Conservation (phyloP, 1,284 basidiomycete species). For the Schizopora paradoxa region DNA sequence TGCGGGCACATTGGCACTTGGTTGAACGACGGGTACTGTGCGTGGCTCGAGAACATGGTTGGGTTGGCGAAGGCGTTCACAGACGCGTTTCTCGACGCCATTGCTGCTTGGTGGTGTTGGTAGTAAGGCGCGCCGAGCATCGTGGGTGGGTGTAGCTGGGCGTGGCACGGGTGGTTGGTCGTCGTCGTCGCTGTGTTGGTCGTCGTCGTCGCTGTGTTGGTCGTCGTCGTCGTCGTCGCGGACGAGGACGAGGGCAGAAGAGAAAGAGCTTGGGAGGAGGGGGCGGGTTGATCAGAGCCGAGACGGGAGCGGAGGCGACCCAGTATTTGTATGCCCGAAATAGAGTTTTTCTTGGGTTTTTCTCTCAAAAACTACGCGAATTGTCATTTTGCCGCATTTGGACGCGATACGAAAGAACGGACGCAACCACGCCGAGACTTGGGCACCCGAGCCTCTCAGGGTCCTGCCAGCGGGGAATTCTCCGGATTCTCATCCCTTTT, state of each 20-base stretch:
- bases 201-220: conserved; percentile 11
- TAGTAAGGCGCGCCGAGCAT: no score
- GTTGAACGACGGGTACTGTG: conserved; percentile 22
- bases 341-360: neutral
- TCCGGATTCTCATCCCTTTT: neutral
- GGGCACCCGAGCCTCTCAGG: neutral
- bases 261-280: neutral
- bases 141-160: no score
- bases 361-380: no score
- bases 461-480: no score
- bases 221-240: neutral
- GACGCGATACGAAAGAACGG: no score
- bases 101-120: no score
- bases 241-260: neutral
- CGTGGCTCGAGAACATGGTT: neutral
- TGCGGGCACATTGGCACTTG: conserved; percentile 28
- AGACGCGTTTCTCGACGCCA: neutral
- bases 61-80: neutral
- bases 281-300: neutral
- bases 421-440: no score
- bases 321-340: neutral
- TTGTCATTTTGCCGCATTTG: no score
- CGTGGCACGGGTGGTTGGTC: conserved; percentile 10
- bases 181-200: conserved; percentile 12
- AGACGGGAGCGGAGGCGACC: neutral